phyloP scores from a whole-genome alignment of 371 early-diverging fungal genomes.

The Mortierella sp. region DNA sequence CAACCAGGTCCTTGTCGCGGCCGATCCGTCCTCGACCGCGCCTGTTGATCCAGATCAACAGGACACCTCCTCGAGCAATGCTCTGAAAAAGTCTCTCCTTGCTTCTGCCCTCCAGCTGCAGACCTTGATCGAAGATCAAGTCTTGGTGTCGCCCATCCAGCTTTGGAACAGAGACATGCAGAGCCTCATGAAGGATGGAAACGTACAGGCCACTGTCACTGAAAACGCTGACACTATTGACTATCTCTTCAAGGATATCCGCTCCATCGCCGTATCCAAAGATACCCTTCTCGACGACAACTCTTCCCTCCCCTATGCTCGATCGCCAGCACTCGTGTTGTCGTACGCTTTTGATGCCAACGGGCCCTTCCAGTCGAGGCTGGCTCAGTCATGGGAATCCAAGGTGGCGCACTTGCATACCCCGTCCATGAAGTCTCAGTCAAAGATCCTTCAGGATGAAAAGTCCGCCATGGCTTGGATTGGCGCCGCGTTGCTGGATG shows the following conservation, averaged over 20 bases:
- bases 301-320: constrained; percentile 3
- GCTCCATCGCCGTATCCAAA: constrained; percentile 29
- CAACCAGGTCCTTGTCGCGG: constrained; percentile 63
- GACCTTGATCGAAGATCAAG: constrained; percentile 61
- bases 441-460: constrained; percentile 43
- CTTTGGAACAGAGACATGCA: constrained; percentile 55
- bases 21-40: constrained; percentile 31
- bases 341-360: constrained; percentile 69
- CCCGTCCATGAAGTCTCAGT: constrained; percentile 43
- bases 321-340: constrained; percentile 55
- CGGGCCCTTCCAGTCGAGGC: constrained; percentile 57
- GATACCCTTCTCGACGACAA: constrained; percentile 29
- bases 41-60: constrained; percentile 6
- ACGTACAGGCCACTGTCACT: constrained; percentile 54
- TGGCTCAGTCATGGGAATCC: constrained; percentile 62
- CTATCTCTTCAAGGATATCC: constrained; percentile 55
- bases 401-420: constrained; percentile 57
- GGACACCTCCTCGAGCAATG: constrained; percentile 23
- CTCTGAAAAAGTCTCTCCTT: constrained; percentile 57
- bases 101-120: constrained; percentile 62
- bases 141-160: constrained; percentile 58
- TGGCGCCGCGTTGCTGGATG: constrained; percentile 56
- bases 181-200: constrained; percentile 44
- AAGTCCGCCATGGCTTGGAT: constrained; percentile 56
- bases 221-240: constrained; percentile 53